Evolutionary conservation across 208 protist species (phyloP).

Genomic region (Acanthamoeba quina): DNA sequence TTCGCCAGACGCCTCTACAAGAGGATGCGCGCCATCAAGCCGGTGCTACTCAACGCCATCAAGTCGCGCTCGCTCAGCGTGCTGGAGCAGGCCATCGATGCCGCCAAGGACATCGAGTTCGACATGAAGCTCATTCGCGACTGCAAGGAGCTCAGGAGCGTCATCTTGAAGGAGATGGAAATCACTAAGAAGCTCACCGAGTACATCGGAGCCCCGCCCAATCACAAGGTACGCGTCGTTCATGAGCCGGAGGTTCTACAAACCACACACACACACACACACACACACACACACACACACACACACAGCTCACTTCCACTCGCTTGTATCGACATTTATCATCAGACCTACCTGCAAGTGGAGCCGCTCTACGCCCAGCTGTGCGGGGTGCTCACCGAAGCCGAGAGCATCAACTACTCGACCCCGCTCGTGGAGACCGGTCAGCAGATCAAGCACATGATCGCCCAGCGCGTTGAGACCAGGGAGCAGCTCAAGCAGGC

Average conservation of each 20-base stretch:
- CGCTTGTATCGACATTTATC: not conserved
- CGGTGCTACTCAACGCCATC: constrained; percentile 29
- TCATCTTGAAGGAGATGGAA: constrained; percentile 62
- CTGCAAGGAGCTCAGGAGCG: constrained; percentile 17
- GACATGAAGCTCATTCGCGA: constrained; percentile 52
- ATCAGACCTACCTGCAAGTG: constrained; percentile 5
- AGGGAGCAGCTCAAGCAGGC: constrained; percentile 5
- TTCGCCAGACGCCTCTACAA: not conserved
- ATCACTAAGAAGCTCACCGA: constrained; percentile 48
- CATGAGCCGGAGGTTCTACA: too few relatives aligned
- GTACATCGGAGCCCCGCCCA: not conserved
- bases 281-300: too few relatives aligned
- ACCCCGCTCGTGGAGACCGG: constrained; percentile 18
- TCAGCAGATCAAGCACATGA: constrained; percentile 22
- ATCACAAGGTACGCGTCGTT: constrained; percentile 14
- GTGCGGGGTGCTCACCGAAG: not conserved
- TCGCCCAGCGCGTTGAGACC: not conserved
- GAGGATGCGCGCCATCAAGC: constrained; percentile 29
- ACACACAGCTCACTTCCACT: too few relatives aligned
- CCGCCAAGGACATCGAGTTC: constrained; percentile 60
- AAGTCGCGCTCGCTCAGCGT: not conserved
- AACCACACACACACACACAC: too few relatives aligned
- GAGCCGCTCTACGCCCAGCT: constrained; percentile 41
- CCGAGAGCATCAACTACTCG: constrained; percentile 25
- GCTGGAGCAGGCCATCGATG: constrained; percentile 7